Conservation (phyloP, 352 stramenopile genomes). For the Globisporangium acanthophoron region DNA sequence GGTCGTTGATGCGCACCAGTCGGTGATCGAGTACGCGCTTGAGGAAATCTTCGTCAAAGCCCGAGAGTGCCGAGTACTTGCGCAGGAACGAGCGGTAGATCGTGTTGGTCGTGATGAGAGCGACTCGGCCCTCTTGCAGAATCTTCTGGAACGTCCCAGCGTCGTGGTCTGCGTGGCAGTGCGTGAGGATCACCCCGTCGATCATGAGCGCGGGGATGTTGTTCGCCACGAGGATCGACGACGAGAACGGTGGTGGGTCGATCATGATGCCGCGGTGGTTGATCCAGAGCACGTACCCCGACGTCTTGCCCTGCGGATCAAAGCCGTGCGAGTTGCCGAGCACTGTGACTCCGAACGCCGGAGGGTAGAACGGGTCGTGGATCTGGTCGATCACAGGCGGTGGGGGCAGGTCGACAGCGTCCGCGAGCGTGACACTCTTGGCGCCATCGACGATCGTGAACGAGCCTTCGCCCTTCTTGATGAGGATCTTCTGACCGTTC, state of each 20-base stretch:
- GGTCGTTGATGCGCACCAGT: slow-evolving; percentile 90
- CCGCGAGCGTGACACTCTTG: slow-evolving; percentile 51
- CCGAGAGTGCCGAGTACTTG: slow-evolving; percentile 94
- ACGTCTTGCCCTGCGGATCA: slow-evolving; percentile 91
- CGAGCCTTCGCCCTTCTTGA: slow-evolving; percentile 59
- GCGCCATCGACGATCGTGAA: slow-evolving; percentile 63
- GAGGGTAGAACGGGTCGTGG: slow-evolving; percentile 87
- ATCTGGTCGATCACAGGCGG: slow-evolving; percentile 30
- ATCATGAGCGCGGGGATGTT: slow-evolving; percentile 92
- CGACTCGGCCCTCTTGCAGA: slow-evolving; percentile 90
- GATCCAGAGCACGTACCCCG: slow-evolving; percentile 96
- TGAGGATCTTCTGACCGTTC: slow-evolving; percentile 54
- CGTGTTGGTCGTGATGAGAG: slow-evolving; percentile 94
- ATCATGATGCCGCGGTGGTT: slow-evolving; percentile 97
- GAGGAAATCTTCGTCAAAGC: slow-evolving; percentile 88
- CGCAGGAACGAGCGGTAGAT: slow-evolving; percentile 96
- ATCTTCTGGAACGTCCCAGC: slow-evolving; percentile 97
- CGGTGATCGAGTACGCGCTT: slow-evolving; percentile 89
- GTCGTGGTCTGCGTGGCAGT: slow-evolving; percentile 96
- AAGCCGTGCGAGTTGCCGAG: slow-evolving; percentile 95
- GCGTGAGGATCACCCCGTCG: slow-evolving; percentile 94
- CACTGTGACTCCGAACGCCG: slow-evolving; percentile 94
- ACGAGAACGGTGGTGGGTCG: slow-evolving; percentile 92
- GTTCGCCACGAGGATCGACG: slow-evolving; percentile 77
- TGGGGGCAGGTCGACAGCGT: slow-evolving; percentile 49